Evolutionary conservation across 225 moss, liverwort and hornwort species (phyloP).

Genomic region (Physcomitrellopsis africana): DNA sequence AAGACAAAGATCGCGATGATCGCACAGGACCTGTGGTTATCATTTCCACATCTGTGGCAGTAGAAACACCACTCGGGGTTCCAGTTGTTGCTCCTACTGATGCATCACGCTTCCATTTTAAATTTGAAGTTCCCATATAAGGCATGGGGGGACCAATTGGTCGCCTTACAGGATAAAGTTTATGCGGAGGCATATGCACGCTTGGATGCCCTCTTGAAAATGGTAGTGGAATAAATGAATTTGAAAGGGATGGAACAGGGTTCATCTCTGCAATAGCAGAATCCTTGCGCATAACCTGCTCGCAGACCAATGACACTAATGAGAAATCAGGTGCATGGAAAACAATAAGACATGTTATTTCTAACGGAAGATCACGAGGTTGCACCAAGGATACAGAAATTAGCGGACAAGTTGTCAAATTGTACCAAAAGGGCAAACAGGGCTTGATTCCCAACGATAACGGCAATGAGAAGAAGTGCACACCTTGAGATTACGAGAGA

Average conservation of each 20-base stretch:
- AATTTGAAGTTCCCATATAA: slow-evolving; percentile 65
- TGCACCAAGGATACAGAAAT: not conserved
- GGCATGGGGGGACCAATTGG: slow-evolving; percentile 54
- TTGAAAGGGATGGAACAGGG: slow-evolving; percentile 42
- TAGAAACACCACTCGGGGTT: slow-evolving; percentile 24
- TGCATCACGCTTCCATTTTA: slow-evolving; percentile 93
- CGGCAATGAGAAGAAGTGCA: not conserved
- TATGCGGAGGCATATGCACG: slow-evolving; percentile 57
- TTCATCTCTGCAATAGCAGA: slow-evolving; percentile 54
- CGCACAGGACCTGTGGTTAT: slow-evolving; percentile 72
- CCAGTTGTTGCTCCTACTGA: slow-evolving; percentile 35
- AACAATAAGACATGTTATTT: not conserved
- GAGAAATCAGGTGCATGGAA: not conserved
- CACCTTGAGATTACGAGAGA: slow-evolving; percentile 88
- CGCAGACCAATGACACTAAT: slow-evolving; percentile 13
- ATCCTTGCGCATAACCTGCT: slow-evolving; percentile 79
- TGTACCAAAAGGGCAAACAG: not conserved
- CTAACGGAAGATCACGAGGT: not conserved
- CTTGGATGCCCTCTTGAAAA: slow-evolving; percentile 58
- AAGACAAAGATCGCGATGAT: slow-evolving; percentile 79
- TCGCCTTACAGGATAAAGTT: slow-evolving; percentile 53
- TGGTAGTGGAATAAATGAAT: slow-evolving; percentile 44
- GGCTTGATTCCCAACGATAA: not conserved
- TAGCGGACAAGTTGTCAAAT: not conserved
- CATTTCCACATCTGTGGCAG: slow-evolving; percentile 50